Conservation (phyloP, 306 rosid genomes). For the Gynostemma pentaphyllum region DNA sequence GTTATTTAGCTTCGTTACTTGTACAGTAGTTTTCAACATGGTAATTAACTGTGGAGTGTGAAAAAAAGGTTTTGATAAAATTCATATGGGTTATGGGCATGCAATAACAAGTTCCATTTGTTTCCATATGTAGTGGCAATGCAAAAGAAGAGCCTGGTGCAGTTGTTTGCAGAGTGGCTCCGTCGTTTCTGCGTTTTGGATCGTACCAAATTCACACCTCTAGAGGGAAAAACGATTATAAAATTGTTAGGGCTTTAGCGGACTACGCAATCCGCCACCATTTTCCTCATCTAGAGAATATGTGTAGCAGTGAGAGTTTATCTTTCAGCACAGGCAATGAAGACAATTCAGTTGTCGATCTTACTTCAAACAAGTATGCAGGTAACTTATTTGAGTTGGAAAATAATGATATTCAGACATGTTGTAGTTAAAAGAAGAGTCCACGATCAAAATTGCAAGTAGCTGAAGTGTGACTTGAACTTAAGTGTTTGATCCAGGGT, state of each 20-base stretch:
- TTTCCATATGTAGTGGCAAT: conserved; percentile 56
- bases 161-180: conserved; percentile 84
- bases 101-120: not conserved
- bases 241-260: conserved; percentile 63
- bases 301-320: conserved; percentile 72
- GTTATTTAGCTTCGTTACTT: not conserved
- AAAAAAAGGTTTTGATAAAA: not conserved
- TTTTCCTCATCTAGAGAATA: conserved; percentile 82
- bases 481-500: not conserved
- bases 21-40: not conserved
- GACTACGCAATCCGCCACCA: conserved; percentile 83
- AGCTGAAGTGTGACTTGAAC: not conserved
- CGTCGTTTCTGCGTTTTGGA: conserved; percentile 90
- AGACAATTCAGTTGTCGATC: conserved; percentile 75
- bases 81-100: not conserved
- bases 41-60: not conserved
- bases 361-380: conserved; percentile 96
- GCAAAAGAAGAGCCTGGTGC: conserved; percentile 97
- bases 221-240: conserved; percentile 69
- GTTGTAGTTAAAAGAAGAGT: not conserved
- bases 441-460: not conserved
- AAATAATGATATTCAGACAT: not conserved
- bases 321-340: conserved; percentile 74
- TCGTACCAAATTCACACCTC: conserved; percentile 85
- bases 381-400: conserved; percentile 29